Conservation (phyloP, 176 grass and related monocot species). For the Oryza longistaminata region DNA sequence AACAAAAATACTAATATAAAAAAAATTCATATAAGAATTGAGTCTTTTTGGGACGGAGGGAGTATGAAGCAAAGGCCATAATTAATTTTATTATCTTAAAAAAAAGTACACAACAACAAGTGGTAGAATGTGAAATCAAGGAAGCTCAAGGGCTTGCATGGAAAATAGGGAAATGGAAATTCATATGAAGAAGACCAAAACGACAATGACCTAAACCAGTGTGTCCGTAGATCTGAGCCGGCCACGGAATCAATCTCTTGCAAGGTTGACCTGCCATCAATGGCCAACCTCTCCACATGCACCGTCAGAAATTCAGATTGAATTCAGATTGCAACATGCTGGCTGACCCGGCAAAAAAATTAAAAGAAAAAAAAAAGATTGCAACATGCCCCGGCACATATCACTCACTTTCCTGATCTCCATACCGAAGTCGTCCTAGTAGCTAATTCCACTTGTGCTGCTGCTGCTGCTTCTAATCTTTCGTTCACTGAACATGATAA, state of each 20-base stretch:
- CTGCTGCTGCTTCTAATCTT: not conserved
- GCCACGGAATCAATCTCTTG: not conserved
- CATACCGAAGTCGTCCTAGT: not conserved
- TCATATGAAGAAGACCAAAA: not conserved
- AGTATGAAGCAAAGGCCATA: too few relatives aligned
- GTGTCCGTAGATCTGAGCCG: not conserved
- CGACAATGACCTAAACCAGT: constrained; percentile 34
- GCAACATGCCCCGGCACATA: too few relatives aligned
- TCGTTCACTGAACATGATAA: not conserved
- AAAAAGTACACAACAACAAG: too few relatives aligned
- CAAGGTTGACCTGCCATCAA: constrained; percentile 33
- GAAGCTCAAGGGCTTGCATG: not conserved
- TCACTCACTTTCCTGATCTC: not conserved
- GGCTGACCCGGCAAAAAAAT: too few relatives aligned
- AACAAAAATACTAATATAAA: too few relatives aligned
- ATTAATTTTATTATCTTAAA: too few relatives aligned
- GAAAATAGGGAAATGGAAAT: not conserved
- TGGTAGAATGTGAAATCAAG: not conserved
- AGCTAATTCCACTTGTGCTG: not conserved
- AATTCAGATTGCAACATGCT: not conserved
- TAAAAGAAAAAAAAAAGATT: not conserved
- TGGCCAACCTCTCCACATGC: constrained; percentile 17
- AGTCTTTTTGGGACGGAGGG: too few relatives aligned
- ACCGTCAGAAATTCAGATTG: not conserved
- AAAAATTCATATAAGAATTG: too few relatives aligned